A percentile compares a stretch with the other conserved stretches of the same genome.
Evolutionary conservation across 306 rosid genomes (phyloP).

Genomic region (Citrullus mucosospermus): DNA sequence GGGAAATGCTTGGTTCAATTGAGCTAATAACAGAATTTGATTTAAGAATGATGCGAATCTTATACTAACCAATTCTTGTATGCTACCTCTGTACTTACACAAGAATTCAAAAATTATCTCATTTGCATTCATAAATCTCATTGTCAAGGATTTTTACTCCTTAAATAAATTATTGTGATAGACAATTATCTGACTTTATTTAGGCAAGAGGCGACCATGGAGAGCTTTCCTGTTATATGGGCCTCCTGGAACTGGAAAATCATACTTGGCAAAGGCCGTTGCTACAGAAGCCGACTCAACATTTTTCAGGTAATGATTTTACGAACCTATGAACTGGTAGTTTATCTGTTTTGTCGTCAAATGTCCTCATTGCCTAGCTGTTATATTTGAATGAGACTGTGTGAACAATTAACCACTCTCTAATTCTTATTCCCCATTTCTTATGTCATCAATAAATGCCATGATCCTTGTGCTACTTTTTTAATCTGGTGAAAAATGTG

Average conservation of each 20-base stretch:
- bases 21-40: no score
- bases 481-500: no score
- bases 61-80: no score
- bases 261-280: constrained; percentile 98
- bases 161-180: neutral
- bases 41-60: neutral
- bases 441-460: no score
- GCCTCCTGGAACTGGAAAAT: constrained; percentile 98
- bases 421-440: no score
- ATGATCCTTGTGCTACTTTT: no score
- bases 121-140: neutral
- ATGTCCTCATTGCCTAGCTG: neutral
- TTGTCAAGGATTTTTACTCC: neutral
- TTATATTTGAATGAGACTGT: no score
- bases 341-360: neutral
- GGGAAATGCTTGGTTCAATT: neutral
- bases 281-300: constrained; percentile 98
- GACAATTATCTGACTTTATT: constrained; percentile 2
- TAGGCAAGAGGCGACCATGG: constrained; percentile 98
- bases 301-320: constrained; percentile 60
- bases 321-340: neutral
- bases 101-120: neutral
- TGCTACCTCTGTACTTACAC: neutral
- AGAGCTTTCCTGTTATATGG: constrained; percentile 90
- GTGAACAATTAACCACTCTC: no score